phyloP scores from a whole-genome alignment of 1,284 basidiomycete species.

The Ceratobasidium sp. region DNA sequence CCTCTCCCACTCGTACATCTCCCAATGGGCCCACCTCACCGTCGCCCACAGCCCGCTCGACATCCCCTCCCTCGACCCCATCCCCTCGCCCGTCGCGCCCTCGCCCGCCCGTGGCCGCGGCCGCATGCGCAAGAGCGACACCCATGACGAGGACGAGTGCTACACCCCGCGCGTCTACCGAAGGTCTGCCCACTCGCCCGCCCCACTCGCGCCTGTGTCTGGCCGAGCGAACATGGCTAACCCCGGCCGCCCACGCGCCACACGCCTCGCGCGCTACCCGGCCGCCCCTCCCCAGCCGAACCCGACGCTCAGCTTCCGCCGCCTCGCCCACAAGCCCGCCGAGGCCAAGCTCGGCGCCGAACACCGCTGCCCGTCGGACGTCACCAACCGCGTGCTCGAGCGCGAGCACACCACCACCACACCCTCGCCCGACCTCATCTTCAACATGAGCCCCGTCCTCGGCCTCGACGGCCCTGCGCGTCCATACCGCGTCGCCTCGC shows the following conservation, averaged over 20 bases:
- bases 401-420: constrained; percentile 8
- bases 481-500: not conserved
- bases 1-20: constrained; percentile 33
- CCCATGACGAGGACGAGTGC: not conserved
- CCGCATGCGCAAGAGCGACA: not conserved
- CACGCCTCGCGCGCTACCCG: not conserved
- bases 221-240: not conserved
- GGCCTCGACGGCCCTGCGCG: not conserved
- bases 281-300: not conserved
- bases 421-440: constrained; percentile 30
- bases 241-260: not conserved
- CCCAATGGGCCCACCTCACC: constrained; percentile 30
- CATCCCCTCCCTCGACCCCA: constrained; percentile 15
- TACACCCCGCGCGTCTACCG: not conserved
- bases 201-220: not conserved
- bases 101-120: constrained; percentile 5
- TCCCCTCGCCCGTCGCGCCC: not conserved
- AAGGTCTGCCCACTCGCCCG: not conserved
- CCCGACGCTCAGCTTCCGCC: constrained; percentile 3
- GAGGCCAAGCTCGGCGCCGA: not conserved
- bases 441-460: constrained; percentile 29
- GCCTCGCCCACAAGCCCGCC: constrained; percentile 9
- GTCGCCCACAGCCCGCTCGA: not conserved
- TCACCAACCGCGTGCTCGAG: not conserved
- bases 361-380: constrained; percentile 9